Conservation (phyloP, 2,329 filamentous ascomycete genomes). For the Neurospora crassa region DNA sequence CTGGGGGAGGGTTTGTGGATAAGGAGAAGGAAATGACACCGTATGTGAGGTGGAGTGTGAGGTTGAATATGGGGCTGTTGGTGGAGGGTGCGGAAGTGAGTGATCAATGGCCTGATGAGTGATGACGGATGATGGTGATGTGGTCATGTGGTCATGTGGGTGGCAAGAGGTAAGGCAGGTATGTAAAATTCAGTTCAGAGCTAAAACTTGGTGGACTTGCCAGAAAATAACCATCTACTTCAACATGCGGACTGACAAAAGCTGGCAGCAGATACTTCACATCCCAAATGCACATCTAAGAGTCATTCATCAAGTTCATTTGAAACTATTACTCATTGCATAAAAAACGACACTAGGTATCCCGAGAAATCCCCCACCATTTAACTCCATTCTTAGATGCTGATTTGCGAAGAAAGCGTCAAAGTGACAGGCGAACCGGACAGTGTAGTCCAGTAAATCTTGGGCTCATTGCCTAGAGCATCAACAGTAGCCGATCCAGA, state of each 20-base stretch:
- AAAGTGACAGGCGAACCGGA: slow-evolving; percentile 35
- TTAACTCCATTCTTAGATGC: neutral
- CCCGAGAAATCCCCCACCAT: neutral
- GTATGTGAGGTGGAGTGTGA: slow-evolving; percentile 20
- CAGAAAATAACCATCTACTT: neutral
- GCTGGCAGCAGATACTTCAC: neutral
- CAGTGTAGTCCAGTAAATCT: slow-evolving; percentile 39
- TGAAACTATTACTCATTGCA: neutral
- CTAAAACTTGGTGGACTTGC: no score
- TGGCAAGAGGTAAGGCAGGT: no score
- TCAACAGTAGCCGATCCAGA: slow-evolving; percentile 36
- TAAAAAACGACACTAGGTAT: neutral
- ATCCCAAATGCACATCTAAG: neutral
- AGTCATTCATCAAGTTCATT: neutral
- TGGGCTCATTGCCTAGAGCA: slow-evolving; percentile 43
- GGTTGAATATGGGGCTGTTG: slow-evolving; percentile 19
- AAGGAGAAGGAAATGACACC: slow-evolving; percentile 19
- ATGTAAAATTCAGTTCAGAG: neutral
- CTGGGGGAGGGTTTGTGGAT: slow-evolving; percentile 20
- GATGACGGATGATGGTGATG: neutral
- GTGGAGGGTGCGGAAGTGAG: slow-evolving; percentile 12
- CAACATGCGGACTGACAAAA: neutral
- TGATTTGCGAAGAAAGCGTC: slow-evolving; percentile 13
- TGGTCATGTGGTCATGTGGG: neutral
- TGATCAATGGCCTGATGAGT: slow-evolving; percentile 19